phyloP scores from a whole-genome alignment of 2,329 filamentous ascomycete genomes.

The Microsporum ferrugineum region DNA sequence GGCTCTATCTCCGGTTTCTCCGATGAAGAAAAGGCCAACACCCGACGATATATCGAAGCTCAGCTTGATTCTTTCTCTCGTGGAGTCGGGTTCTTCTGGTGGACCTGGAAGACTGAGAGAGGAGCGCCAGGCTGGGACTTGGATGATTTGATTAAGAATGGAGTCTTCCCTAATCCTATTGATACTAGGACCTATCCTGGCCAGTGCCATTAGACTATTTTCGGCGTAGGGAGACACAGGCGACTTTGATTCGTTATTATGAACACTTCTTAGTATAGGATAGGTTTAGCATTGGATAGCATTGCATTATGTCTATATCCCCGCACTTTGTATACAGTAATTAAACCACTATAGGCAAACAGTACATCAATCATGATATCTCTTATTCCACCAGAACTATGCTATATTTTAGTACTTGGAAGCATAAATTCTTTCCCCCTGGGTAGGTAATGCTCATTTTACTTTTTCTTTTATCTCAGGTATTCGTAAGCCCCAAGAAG shows the following conservation, averaged over 20 bases:
- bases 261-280: neutral
- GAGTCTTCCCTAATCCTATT: conserved; percentile 39
- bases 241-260: neutral
- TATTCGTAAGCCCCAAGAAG: neutral
- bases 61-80: conserved; percentile 37
- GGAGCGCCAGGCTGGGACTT: conserved; percentile 40
- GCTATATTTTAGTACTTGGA: neutral
- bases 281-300: neutral
- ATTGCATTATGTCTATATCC: neutral
- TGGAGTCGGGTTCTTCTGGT: conserved; percentile 38
- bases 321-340: neutral
- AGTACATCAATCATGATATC: neutral
- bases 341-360: neutral
- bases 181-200: conserved; percentile 23
- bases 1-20: conserved; percentile 37
- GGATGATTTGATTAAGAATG: conserved; percentile 31
- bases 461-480: neutral
- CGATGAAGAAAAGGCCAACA: conserved; percentile 26
- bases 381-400: neutral
- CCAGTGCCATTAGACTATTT: neutral
- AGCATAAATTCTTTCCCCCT: neutral
- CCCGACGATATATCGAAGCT: conserved; percentile 36
- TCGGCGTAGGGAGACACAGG: neutral
- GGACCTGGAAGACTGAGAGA: conserved; percentile 40
- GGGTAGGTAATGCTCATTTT: neutral